Evolutionary conservation across 352 stramenopile genomes (phyloP), one percentile per base, ranked within the genome.

Genomic region (Phytophthora macrochlamydospora): DNA sequence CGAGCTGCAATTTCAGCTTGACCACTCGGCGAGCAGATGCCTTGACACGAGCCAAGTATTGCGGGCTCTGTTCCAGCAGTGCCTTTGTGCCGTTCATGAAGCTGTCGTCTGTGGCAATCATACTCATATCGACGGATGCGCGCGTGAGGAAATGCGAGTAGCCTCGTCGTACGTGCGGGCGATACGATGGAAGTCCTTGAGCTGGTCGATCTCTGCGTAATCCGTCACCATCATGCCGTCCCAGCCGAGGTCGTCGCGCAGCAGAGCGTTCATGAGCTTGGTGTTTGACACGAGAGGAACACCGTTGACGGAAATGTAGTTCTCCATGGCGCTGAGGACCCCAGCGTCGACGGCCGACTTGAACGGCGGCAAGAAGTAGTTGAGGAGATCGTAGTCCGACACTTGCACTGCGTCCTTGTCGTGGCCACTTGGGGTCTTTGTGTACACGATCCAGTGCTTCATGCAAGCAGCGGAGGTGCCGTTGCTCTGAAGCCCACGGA

Each of bases 291-390:
- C 81, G 14, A 97, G 79, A 0, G 91, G 92, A 7, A 97, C 81
- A 28, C 89, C 90, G 61, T 96, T 96, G 42, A 95, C 58, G 56
- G 94, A 92, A 51, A 90, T 95, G 76, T 98, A 98, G 59, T 70
- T 93, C 66, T 97, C 92, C 93, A 98, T 98, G 4, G 90, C 82
- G 0, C 87, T 92, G 45, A 93, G 70, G 7, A 83, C 76, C 1
- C 80, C 83, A 18, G 92, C 81, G 11, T 89, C 71, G 29, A 92
- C 72, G 3, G 84, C 87, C 2, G 84, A 76, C 29, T 87, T 65
- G 52, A 93, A 97, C 0, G 88, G 77, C 31, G 79, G 87, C 13
- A 85, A 76, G 46, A 93, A 94, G 59, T 83, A 85, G 63, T 92
- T 92, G 45, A 91, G 67, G 49, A 92, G 49, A 45, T 92, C 79